A percentile compares a stretch with the other conserved stretches of the same genome.
These are phyloP conservation scores for Lactifluus echinatus DNA, from an alignment of 768 basidiomycete species.

Conservation along the genomic window DNA sequence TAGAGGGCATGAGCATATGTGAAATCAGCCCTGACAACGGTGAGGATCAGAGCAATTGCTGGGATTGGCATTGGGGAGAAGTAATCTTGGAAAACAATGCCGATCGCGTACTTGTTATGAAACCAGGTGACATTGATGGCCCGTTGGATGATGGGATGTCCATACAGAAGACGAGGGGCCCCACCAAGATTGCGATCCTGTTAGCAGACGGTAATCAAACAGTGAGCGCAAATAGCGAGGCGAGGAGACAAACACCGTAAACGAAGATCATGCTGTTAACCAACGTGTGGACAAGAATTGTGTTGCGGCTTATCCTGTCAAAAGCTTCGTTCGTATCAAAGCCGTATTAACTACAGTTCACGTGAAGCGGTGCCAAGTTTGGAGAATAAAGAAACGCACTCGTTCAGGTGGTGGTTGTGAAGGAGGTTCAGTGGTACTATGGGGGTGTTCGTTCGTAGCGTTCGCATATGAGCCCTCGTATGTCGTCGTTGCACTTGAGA, in stretches of 20 bases:
- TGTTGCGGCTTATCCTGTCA: not conserved
- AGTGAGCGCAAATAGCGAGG: not conserved
- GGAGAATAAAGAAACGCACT: too few relatives aligned
- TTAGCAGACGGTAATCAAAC: not conserved
- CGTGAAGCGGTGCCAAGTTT: not conserved
- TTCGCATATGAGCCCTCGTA: too few relatives aligned
- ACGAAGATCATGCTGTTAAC: not conserved
- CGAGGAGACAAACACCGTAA: not conserved
- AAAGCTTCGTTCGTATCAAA: constrained; percentile 4
- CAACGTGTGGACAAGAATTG: not conserved
- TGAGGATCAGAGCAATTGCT: not conserved
- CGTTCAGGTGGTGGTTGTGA: too few relatives aligned
- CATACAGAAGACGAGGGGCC: not conserved
- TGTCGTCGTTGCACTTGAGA: too few relatives aligned
- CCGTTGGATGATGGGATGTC: constrained; percentile 6
- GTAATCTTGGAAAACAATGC: not conserved
- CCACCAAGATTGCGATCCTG: not conserved
- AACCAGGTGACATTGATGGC: constrained; percentile 12
- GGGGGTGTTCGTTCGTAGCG: too few relatives aligned
- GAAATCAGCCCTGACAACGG: not conserved
- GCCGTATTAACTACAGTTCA: not conserved
- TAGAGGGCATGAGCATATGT: not conserved
- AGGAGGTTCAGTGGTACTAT: too few relatives aligned
- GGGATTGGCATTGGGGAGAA: constrained; percentile 1
- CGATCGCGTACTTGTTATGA: not conserved